Percentiles rank a stretch among this genome's conserved stretches.
These are phyloP conservation scores for Fomitopsis pinicola DNA, from an alignment of 1,284 basidiomycete genomes.

Conservation along the genomic window DNA sequence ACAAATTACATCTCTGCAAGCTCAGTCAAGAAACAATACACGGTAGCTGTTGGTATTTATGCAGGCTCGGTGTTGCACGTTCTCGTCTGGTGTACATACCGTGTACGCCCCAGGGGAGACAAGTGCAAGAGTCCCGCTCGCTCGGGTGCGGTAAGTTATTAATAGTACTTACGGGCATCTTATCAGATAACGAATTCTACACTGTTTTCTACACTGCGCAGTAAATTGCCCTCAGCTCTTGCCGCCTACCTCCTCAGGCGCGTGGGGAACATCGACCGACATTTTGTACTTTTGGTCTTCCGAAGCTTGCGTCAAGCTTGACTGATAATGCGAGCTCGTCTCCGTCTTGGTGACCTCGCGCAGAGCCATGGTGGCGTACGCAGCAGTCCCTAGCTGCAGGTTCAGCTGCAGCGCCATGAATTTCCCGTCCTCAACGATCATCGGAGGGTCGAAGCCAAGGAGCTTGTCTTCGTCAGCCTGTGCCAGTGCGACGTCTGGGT, in stretches of 20 bases:
- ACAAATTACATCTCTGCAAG: too few relatives aligned
- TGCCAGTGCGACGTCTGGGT: constrained; percentile 86
- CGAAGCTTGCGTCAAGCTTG: constrained; percentile 69
- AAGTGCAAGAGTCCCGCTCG: neutral
- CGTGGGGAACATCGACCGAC: constrained; percentile 29
- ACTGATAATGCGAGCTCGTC: constrained; percentile 87
- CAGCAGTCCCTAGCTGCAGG: constrained; percentile 78
- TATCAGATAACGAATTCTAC: neutral
- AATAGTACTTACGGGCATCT: neutral
- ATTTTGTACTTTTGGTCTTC: constrained; percentile 82
- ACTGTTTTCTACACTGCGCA: neutral
- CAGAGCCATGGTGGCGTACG: constrained; percentile 95
- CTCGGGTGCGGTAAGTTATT: too few relatives aligned
- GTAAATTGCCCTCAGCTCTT: neutral
- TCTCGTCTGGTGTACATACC: too few relatives aligned
- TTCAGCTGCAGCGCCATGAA: constrained; percentile 84
- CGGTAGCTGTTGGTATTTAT: neutral
- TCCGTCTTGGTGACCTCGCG: constrained; percentile 92
- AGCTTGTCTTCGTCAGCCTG: constrained; percentile 94
- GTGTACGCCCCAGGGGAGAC: too few relatives aligned
- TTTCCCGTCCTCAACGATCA: constrained; percentile 62
- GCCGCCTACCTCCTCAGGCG: neutral
- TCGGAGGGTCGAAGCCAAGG: constrained; percentile 74
- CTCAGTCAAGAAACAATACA: neutral
- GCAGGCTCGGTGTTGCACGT: too few relatives aligned